phyloP scores from a whole-genome alignment of 768 basidiomycete genomes.

The Boletellus ananiceps region DNA sequence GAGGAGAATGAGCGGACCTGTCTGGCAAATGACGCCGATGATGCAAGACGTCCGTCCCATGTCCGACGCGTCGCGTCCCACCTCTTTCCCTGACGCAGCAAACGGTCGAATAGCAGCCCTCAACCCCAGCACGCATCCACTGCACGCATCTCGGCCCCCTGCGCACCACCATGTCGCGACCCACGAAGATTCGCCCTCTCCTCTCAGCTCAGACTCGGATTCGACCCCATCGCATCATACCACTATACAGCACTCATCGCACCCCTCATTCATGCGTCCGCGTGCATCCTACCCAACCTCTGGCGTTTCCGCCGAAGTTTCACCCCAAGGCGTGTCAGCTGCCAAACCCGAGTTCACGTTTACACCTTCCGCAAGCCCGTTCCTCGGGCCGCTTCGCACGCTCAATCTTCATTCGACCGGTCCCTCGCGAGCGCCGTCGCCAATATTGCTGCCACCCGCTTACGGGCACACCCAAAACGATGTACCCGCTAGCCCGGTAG shows the following conservation, averaged over 20 bases:
- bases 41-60: constrained; percentile 30
- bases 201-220: constrained; percentile 64
- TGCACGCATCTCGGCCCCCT: constrained; percentile 34
- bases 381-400: constrained; percentile 72
- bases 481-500: constrained; percentile 32
- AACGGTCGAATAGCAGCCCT: constrained; percentile 13
- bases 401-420: constrained; percentile 70
- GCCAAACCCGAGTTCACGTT: constrained; percentile 36
- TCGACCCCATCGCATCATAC: constrained; percentile 33
- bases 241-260: constrained; percentile 25
- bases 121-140: constrained; percentile 34
- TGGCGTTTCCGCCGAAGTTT: constrained; percentile 28
- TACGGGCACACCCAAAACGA: constrained; percentile 23
- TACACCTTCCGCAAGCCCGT: constrained; percentile 76
- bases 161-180: constrained; percentile 31
- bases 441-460: constrained; percentile 59
- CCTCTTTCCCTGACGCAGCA: constrained; percentile 11
- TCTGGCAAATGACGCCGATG: constrained; percentile 48
- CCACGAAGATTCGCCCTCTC: constrained; percentile 65
- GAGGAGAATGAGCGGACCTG: constrained; percentile 53
- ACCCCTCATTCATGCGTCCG: constrained; percentile 23
- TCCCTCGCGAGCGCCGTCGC: constrained; percentile 68
- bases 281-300: constrained; percentile 23
- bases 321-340: constrained; percentile 21
- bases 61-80: constrained; percentile 16